Evolutionary conservation across 2,329 filamentous ascomycete species (phyloP).

Genomic region (Hymenoscyphus scutula): DNA sequence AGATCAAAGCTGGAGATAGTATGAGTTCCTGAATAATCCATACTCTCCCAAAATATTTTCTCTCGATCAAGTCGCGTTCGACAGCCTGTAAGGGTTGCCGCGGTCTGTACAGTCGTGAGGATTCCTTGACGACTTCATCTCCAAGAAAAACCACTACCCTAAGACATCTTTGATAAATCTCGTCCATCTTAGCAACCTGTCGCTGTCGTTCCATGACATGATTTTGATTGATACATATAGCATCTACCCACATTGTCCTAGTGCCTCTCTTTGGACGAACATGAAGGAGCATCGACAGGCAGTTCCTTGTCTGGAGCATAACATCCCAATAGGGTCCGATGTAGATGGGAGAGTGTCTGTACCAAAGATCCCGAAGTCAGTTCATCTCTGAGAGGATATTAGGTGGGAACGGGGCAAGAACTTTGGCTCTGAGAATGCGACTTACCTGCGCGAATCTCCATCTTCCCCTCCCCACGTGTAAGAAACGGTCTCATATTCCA

Average conservation of each 20-base stretch:
- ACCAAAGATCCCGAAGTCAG: too few relatives aligned
- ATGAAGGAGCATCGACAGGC: conserved; percentile 28
- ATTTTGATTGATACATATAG: conserved; percentile 28
- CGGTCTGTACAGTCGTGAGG: not conserved
- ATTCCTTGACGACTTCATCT: not conserved
- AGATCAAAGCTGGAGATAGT: not conserved
- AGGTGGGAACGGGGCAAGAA: too few relatives aligned
- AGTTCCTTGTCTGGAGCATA: conserved; percentile 33
- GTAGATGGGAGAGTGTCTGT: conserved; percentile 23
- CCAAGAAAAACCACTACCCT: not conserved
- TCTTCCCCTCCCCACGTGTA: conserved; percentile 36
- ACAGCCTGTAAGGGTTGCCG: not conserved
- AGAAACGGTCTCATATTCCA: conserved; percentile 35
- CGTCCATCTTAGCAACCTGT: conserved; percentile 31
- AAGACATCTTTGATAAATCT: conserved; percentile 13
- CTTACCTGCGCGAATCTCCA: conserved; percentile 21
- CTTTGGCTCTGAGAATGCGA: conserved; percentile 8
- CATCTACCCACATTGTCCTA: conserved; percentile 12
- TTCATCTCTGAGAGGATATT: too few relatives aligned
- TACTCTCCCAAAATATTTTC: not conserved
- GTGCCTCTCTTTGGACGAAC: conserved; percentile 18
- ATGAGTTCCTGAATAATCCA: conserved; percentile 4
- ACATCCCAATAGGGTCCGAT: conserved; percentile 34
- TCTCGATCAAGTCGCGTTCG: not conserved
- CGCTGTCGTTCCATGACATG: conserved; percentile 19